These are phyloP conservation scores for Fusarium sp. DNA, from an alignment of 2,329 filamentous ascomycete species.

Conservation along the genomic window DNA sequence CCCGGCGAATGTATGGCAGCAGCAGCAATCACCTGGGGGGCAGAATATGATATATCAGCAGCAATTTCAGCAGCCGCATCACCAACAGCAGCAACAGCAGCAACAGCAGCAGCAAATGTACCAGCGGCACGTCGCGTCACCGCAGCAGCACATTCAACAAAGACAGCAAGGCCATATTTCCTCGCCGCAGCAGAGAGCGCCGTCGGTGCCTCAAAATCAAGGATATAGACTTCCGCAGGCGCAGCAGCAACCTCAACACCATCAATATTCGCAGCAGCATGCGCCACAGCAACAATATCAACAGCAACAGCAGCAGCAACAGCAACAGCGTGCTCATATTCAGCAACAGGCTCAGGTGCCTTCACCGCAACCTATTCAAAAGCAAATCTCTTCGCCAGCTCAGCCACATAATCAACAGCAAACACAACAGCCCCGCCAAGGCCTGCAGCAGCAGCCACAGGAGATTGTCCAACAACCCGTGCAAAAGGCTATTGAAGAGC, in stretches of 20 bases:
- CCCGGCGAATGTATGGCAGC: slow-evolving; percentile 52
- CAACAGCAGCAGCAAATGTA: slow-evolving; percentile 54
- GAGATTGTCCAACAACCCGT: slow-evolving; percentile 35
- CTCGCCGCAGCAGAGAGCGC: slow-evolving; percentile 46
- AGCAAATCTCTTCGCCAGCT: slow-evolving; percentile 23
- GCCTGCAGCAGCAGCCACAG: slow-evolving; percentile 28
- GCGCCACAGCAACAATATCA: slow-evolving; percentile 39
- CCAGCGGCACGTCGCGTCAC: slow-evolving; percentile 50
- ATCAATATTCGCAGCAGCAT: slow-evolving; percentile 38
- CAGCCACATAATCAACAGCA: slow-evolving; percentile 38
- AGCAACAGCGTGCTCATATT: slow-evolving; percentile 33
- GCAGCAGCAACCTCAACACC: slow-evolving; percentile 40
- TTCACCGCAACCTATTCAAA: slow-evolving; percentile 32
- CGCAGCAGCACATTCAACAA: slow-evolving; percentile 42
- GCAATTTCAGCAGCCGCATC: slow-evolving; percentile 54
- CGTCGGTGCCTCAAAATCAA: slow-evolving; percentile 43
- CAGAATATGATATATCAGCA: slow-evolving; percentile 51
- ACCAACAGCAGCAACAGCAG: slow-evolving; percentile 53
- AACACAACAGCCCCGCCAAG: slow-evolving; percentile 36
- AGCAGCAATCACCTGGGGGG: slow-evolving; percentile 51
- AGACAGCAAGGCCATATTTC: slow-evolving; percentile 35
- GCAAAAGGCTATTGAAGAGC: slow-evolving; percentile 38
- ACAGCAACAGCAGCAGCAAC: slow-evolving; percentile 37
- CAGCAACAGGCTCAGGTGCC: slow-evolving; percentile 35
- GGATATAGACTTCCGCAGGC: slow-evolving; percentile 41